Base-by-base conservation (phyloP, 2,329 filamentous ascomycete genomes). In the Trichoderma asperellum region DNA sequence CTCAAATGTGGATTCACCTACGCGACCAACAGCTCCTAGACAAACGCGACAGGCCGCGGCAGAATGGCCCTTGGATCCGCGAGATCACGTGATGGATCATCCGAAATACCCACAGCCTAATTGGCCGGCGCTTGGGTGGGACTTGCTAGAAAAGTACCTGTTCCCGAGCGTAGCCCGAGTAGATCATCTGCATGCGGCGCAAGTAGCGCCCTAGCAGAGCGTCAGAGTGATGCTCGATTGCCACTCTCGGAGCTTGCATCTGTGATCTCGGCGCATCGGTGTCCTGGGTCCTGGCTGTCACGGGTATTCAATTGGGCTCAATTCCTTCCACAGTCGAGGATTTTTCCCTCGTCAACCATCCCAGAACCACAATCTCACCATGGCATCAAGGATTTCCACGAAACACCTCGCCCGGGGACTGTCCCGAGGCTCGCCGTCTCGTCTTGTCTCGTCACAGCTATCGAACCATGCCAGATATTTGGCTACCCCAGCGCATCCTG, bases 401-500 rank as follows among this genome's bases (percentile, higher is more conserved):
- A 73, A 75, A 68, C 75, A 76, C 69, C 73, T 81, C 70, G 74
- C 73, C 53, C 74, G 71, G 69, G 72, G 74, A 58, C 68, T 77
- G 24, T 72, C 74, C 58, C 73, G 75, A 58, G 73, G 69, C 59
- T 63, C 72, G 34, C 72, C 75, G n/a, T 73, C 73, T 70, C 74
- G 74, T 37, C 68, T 79, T 69, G 71, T 72, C 68, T 68, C 77
- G 32, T 74, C 77, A 52, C 78, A 77, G 68, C 72, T 78, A 35
- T 72, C 75, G 55, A 73, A 73, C 59, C 76, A 80, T 65, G 75
- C 70, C 68, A 75, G 80, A 71, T 71, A 75, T 37, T 72, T 83
- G 61, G 80, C 81, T 65, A 82, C 80, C 49, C 75, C 78, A 24
- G 89, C 88, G 5, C 91, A 92, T 12, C 92, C 93, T 8, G 93